Conservation (phyloP, 768 basidiomycete genomes). For the Trametes cinnabarina region DNA sequence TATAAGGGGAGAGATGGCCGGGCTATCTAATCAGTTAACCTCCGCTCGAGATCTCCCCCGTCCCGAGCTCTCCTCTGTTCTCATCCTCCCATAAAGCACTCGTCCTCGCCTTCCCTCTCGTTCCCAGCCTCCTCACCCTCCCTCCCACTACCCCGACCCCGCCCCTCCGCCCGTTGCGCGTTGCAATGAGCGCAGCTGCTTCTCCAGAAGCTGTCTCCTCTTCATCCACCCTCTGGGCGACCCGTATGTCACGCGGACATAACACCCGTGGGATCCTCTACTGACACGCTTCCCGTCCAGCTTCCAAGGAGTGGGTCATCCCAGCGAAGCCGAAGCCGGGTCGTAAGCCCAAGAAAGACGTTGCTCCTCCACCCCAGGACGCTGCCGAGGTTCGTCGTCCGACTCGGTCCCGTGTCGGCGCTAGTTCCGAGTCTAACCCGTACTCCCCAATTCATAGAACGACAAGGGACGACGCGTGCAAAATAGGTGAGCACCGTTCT, state of each 20-base stretch:
- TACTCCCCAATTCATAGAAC: conserved; percentile 20
- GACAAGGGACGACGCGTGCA: conserved; percentile 74
- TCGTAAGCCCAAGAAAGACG: conserved; percentile 81
- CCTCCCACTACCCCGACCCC: background rate
- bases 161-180: conserved; percentile 12
- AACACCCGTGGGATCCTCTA: conserved; percentile 4
- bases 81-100: conserved; percentile 24
- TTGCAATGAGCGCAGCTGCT: conserved; percentile 27
- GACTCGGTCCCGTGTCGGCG: conserved; percentile 8
- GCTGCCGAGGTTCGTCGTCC: conserved; percentile 47
- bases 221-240: conserved; percentile 70
- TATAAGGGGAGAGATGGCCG: conserved; percentile 21
- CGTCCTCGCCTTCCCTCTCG: conserved; percentile 29
- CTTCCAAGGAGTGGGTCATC: conserved; percentile 89
- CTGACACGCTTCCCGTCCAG: conserved; percentile 36
- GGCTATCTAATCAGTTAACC: conserved; percentile 56
- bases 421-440: conserved; percentile 10
- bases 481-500: conserved; percentile 53
- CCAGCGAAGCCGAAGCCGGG: conserved; percentile 86
- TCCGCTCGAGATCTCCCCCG: conserved; percentile 17
- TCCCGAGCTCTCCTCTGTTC: conserved; percentile 20
- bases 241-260: conserved; percentile 44
- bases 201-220: conserved; percentile 40
- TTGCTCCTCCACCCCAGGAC: conserved; percentile 36
- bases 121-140: conserved; percentile 21